phyloP scores from a whole-genome alignment of 1,139 yeast species.

The Blastobotrys petasosporus region DNA sequence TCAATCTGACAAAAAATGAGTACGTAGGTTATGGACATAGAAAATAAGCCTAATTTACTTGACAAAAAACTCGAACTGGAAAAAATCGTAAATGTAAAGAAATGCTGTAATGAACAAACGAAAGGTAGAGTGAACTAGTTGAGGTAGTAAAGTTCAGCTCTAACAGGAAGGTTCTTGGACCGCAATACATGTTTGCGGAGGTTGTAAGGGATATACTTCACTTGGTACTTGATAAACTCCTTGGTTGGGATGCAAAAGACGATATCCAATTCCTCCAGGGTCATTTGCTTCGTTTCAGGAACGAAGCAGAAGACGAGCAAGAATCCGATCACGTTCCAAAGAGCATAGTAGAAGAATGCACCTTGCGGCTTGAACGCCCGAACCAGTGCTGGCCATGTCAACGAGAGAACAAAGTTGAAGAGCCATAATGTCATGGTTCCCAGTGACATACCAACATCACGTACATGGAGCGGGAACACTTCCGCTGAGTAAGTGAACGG shows the following conservation, averaged over 20 bases:
- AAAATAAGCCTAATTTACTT: too few species aligned
- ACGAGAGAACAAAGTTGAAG: constrained; percentile 71
- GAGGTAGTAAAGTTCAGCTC: constrained; percentile 20
- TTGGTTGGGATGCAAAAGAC: constrained; percentile 36
- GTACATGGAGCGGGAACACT: constrained; percentile 74
- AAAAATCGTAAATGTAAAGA: too few species aligned
- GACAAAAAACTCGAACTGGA: not conserved
- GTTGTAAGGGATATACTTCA: constrained; percentile 30
- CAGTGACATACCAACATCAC: constrained; percentile 79
- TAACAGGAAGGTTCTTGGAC: constrained; percentile 22
- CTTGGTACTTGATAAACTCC: constrained; percentile 33
- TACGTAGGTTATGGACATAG: too few species aligned
- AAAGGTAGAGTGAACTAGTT: not conserved
- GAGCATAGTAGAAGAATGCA: constrained; percentile 86
- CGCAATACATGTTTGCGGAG: constrained; percentile 20
- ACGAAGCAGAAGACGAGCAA: constrained; percentile 43
- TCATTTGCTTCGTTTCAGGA: constrained; percentile 57
- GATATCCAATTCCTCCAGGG: constrained; percentile 54
- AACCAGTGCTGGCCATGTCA: constrained; percentile 74
- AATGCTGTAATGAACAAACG: too few species aligned
- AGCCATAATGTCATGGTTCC: constrained; percentile 87
- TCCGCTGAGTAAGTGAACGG: constrained; percentile 88
- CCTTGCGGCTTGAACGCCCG: constrained; percentile 69
- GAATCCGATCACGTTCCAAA: constrained; percentile 72
- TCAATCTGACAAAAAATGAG: not conserved